phyloP scores from a whole-genome alignment of 2,329 filamentous ascomycete genomes.

The Fusarium nisikadoi region DNA sequence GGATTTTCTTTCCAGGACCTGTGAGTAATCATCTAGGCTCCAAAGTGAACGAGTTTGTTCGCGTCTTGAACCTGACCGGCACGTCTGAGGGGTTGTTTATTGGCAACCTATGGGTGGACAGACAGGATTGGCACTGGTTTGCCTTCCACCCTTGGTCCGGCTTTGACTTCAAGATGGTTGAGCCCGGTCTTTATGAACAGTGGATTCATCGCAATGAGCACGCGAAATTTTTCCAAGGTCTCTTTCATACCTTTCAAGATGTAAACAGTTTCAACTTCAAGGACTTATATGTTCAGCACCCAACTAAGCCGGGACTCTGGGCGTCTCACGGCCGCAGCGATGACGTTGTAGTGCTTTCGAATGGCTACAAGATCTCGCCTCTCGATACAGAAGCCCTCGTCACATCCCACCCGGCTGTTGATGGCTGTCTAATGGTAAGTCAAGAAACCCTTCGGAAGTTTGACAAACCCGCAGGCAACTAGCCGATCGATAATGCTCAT shows the following conservation, averaged over 20 bases:
- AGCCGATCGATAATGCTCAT: fast-evolving
- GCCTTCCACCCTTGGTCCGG: slow-evolving; percentile 49
- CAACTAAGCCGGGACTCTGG: slow-evolving; percentile 44
- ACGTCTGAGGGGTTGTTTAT: slow-evolving; percentile 50
- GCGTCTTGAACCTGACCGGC: slow-evolving; percentile 49
- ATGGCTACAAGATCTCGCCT: slow-evolving; percentile 48
- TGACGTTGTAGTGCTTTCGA: slow-evolving; percentile 46
- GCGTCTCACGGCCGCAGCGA: slow-evolving; percentile 47
- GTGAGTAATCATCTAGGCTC: slow-evolving; percentile 42
- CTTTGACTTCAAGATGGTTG: slow-evolving; percentile 49
- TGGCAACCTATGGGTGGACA: slow-evolving; percentile 42
- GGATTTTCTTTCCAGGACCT: slow-evolving; percentile 33
- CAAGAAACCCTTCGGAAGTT: fast-evolving
- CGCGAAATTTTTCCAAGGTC: slow-evolving; percentile 12
- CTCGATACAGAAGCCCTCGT: slow-evolving; percentile 45
- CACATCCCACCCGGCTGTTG: slow-evolving; percentile 40
- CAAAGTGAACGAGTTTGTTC: slow-evolving; percentile 47
- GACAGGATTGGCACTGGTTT: slow-evolving; percentile 49
- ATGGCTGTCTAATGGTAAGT: slow-evolving; percentile 39
- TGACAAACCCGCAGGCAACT: not conserved
- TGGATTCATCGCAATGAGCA: slow-evolving; percentile 48
- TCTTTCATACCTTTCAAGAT: slow-evolving; percentile 49
- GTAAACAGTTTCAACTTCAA: slow-evolving; percentile 46
- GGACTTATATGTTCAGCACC: slow-evolving; percentile 45
- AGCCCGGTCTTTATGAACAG: slow-evolving; percentile 46